A percentile compares a stretch with the other conserved stretches of the same genome.
These are phyloP conservation scores for Leccinum aurantiacum DNA, from an alignment of 768 basidiomycete genomes.

Conservation along the genomic window DNA sequence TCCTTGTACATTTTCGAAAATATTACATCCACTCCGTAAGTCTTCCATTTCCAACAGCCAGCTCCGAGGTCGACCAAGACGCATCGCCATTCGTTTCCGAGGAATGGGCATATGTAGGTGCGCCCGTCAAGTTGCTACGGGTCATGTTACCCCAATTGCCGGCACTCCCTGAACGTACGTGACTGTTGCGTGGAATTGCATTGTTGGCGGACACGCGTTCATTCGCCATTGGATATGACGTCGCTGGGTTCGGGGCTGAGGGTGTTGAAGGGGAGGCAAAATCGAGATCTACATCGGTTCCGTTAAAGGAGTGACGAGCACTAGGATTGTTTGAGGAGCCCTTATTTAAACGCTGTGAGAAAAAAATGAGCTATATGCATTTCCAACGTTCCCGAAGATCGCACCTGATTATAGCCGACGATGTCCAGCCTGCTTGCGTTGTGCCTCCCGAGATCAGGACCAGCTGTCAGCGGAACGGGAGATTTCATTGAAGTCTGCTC, in stretches of 20 bases:
- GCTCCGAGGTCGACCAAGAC: constrained; percentile 59
- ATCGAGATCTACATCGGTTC: constrained; percentile 62
- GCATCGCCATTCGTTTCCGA: constrained; percentile 53
- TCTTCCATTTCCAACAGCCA: constrained; percentile 49
- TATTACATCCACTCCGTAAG: constrained; percentile 47
- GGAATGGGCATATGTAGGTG: constrained; percentile 53
- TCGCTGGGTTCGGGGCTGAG: constrained; percentile 43
- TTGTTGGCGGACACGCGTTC: constrained; percentile 39
- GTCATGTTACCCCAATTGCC: constrained; percentile 74
- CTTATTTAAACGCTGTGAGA: constrained; percentile 46
- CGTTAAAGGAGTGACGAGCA: constrained; percentile 74
- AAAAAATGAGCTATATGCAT: constrained; percentile 19
- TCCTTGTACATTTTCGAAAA: constrained; percentile 5
- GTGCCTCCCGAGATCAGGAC: constrained; percentile 81
- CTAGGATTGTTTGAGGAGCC: constrained; percentile 47
- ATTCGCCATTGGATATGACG: constrained; percentile 40
- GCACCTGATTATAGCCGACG: constrained; percentile 69
- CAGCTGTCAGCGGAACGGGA: constrained; percentile 80
- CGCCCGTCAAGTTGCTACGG: constrained; percentile 50
- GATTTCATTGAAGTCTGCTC: constrained; percentile 65
- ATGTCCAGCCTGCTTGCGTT: constrained; percentile 70
- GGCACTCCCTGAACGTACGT: constrained; percentile 76
- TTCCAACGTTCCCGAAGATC: constrained; percentile 18
- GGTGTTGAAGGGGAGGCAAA: constrained; percentile 57
- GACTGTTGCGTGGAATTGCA: constrained; percentile 49